Base-by-base conservation (phyloP, 257 asterid genomes). In the Lavandula angustifolia region DNA sequence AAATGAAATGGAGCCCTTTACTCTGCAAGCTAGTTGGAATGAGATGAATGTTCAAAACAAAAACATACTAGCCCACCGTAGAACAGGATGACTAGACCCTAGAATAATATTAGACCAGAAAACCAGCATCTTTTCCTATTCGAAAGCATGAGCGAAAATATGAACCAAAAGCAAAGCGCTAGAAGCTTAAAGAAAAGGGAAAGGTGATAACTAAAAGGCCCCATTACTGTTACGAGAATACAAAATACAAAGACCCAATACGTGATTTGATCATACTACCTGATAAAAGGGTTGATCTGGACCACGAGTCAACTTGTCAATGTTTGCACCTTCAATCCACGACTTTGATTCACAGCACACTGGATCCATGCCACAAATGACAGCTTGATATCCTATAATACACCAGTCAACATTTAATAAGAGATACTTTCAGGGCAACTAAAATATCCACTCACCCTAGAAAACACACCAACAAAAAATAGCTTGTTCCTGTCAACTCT, bases 281-380 rank as follows among this genome's bases (percentile, higher is more conserved):
- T 92, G 99, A 82, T 92, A 92, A 79, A 92, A 92, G 60, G 99
- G 94, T 73, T 90, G 97, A 72, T 83, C 96, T 10, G 95, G 86
- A 40, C 97, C 97, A 66, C 82, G 99, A 16, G 78, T 70, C 79
- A 92, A 63, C 79, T 82, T 85, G 50, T 78, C 86, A 27, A 92
- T 71, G 54, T 79, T 77, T 68, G 99, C 99, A 63, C 76, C 75
- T 74, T 89, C 97, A 83, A 89, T 92, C 99, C 99, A 92, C 6
- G 94, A 75, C 69, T 80, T 87, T 35, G 99, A 87, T 77, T 92
- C 97, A 70, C 95, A 85, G 80, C 99, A 92, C 56, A 84, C 82
- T 9, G 97, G 97, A 80, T 92, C 97, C 97, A 89, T 92, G 69
- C 99, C 99, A 29, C 97, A 92, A 57, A 92, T 79, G 50, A 89